phyloP scores from a whole-genome alignment of 257 asterid species.

The Gentiana dahurica region DNA sequence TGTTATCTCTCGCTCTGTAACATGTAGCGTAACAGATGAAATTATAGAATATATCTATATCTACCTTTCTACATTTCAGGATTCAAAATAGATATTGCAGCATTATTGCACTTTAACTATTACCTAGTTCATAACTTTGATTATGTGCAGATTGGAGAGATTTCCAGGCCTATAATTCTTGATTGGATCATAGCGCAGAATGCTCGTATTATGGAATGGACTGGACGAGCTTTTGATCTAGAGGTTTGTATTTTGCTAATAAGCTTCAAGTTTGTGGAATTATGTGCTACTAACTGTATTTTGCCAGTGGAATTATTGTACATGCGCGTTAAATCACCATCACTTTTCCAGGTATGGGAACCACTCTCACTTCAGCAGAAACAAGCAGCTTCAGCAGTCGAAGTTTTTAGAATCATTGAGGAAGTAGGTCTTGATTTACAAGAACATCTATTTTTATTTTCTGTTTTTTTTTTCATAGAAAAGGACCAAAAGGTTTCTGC shows the following conservation, averaged over 20 bases:
- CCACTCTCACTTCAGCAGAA: conserved; percentile 82
- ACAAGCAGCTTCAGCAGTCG: conserved; percentile 96
- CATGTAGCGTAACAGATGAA: not conserved
- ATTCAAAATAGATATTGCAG: not conserved
- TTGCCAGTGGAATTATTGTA: no score
- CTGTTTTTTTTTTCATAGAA: not conserved
- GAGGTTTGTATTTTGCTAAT: conserved; percentile 50
- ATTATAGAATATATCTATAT: not conserved
- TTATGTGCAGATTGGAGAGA: conserved; percentile 56
- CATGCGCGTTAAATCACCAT: not conserved
- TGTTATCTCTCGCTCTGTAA: not conserved
- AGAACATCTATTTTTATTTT: not conserved
- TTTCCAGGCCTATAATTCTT: conserved; percentile 75
- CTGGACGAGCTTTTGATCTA: conserved; percentile 89
- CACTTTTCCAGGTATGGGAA: conserved; percentile 65
- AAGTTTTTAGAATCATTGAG: conserved; percentile 91
- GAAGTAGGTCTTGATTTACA: conserved; percentile 47
- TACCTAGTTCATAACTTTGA: conserved; percentile 6
- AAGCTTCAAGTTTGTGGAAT: not conserved
- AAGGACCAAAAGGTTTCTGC: not conserved
- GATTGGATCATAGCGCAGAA: conserved; percentile 96
- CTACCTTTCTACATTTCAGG: conserved; percentile 1
- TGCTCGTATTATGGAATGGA: conserved; percentile 83
- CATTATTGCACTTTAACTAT: not conserved
- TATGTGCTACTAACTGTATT: no score